Evolutionary conservation across 2,329 filamentous ascomycete species (phyloP), one percentile per base, ranked within the genome.

Genomic region (Fonsecaea nubica): DNA sequence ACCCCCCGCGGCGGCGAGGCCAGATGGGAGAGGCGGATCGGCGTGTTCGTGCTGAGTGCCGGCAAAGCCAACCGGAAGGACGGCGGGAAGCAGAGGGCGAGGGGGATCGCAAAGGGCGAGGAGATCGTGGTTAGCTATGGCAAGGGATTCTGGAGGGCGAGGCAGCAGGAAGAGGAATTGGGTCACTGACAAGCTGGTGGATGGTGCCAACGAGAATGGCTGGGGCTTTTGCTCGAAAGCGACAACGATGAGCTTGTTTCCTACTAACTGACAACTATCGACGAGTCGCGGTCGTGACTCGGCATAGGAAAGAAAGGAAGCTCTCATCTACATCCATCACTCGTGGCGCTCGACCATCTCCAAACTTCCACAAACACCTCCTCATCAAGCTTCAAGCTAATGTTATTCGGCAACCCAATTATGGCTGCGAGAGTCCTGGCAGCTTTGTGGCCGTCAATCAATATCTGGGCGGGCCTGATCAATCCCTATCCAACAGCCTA

Each of bases 111-210:
- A 25, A 81, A 78, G 64, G 82, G 82, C 1, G 77, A 83, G 64
- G 84, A 86, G 74, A 80, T 86, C 52, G 75, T 85, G 33, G 77
- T 86, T n/a, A 83, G 78, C 70, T 86, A 86, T 71, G 84, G 83
- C 35, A 84, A 85, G 71, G 81, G 81, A 0, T 84, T 83, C 63
- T 84, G 82, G 82, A 67, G 54, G 35, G 66, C 69, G 2, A 63
- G 70, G 57, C 62, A 59, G 42, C 53, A 55, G 4, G 57, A 77
- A 74, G 64, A 77, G 74, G 64, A 77, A 61, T 30, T 57, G 48
- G 35, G 54, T 21, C 50, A 62, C 9, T n/a, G 3, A 32, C 30
- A 32, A 32, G 30, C n/a, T 15, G 6, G 32, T 54, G n/a, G 42
- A 50, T 25, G 30, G 25, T 9, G 57, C 3, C 9, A 12, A 12